Evolutionary conservation across 129 eudicot genomes (phyloP), one percentile per base, ranked within the genome.

Genomic region (Helianthus tuberosus): DNA sequence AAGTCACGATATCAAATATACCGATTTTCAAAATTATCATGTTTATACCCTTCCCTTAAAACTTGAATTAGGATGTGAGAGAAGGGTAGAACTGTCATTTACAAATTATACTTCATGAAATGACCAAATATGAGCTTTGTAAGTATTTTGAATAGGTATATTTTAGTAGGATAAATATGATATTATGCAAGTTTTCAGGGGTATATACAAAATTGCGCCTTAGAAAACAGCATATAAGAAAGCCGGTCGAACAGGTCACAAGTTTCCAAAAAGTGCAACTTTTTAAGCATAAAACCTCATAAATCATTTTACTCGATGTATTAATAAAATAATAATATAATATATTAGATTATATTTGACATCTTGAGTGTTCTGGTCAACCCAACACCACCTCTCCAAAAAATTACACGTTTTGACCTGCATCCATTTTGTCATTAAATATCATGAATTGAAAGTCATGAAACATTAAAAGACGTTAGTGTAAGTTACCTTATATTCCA

Each of bases 401-500:
- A 27, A 32, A 5, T 5, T 12, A 61, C 10, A 15, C 25, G 0
- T 8, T 64, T 36, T 52, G 41, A 52, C 32, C 68, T 10, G 15
- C 12, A 29, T 57, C 74, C 49, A n/a, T 35, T 32, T 35, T 32
- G 35, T 48, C 7, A 46, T 60, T 25, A 29, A 27, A 49, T 8
- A 7, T 16, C 62, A 53, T 29, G 59, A 65, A 27, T 11, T 39
- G 29, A 61, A 25, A 27, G 6, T 38, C n/a, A 36, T 25, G 55
- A 59, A 62, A 38, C 47, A 74, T 72, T 13, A 12, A 35, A 32
- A 48, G 55, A 48, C 51, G 35, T 47, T 47, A 25, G 36, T 60
- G 64, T 44, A 72, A 66, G 11, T 55, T 83, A 93, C 98, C 98
- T 90, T 43, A 93, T 93, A 76, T 88, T 90, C 98, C 98, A 93